Conservation (phyloP, 2,329 filamentous ascomycete species). For the Clarireedia homoeocarpa region DNA sequence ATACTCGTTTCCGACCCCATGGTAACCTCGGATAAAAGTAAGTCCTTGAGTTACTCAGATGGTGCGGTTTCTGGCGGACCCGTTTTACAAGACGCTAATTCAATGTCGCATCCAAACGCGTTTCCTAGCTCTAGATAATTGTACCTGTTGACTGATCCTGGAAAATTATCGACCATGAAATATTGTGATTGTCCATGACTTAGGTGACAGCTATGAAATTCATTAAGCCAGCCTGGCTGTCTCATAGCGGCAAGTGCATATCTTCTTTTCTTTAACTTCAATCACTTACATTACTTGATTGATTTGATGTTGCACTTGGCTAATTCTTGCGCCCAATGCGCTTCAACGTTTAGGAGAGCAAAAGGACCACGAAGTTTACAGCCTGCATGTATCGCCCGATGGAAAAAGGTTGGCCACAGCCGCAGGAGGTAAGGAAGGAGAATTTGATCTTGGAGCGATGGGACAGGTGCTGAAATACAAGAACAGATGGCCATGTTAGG, state of each 20-base stretch:
- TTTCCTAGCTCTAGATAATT: conserved; percentile 9
- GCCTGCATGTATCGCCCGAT: conserved; percentile 93
- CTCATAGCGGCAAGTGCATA: conserved; percentile 65
- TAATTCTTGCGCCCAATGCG: conserved; percentile 24
- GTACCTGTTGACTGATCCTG: conserved; percentile 8
- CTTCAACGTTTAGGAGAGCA: conserved; percentile 61
- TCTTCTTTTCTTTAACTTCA: not conserved
- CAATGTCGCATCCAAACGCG: conserved; percentile 2
- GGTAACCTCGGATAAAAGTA: not conserved
- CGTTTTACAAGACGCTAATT: not conserved
- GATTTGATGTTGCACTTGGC: conserved; percentile 11
- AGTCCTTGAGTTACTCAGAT: not conserved
- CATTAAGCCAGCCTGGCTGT: conserved; percentile 93
- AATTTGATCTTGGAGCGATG: not conserved
- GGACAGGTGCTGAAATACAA: conserved; percentile 16
- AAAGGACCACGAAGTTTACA: conserved; percentile 98
- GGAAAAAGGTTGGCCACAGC: conserved; percentile 87
- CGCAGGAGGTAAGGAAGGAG: conserved; percentile 62
- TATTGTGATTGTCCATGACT: conserved; percentile 12
- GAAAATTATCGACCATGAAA: conserved; percentile 22
- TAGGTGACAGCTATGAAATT: conserved; percentile 56
- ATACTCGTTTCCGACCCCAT: no score
- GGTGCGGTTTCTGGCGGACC: not conserved
- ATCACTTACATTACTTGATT: not conserved
- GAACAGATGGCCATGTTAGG: conserved; percentile 82